Base-by-base conservation (phyloP, 768 basidiomycete genomes). In the Lactarius vividus region DNA sequence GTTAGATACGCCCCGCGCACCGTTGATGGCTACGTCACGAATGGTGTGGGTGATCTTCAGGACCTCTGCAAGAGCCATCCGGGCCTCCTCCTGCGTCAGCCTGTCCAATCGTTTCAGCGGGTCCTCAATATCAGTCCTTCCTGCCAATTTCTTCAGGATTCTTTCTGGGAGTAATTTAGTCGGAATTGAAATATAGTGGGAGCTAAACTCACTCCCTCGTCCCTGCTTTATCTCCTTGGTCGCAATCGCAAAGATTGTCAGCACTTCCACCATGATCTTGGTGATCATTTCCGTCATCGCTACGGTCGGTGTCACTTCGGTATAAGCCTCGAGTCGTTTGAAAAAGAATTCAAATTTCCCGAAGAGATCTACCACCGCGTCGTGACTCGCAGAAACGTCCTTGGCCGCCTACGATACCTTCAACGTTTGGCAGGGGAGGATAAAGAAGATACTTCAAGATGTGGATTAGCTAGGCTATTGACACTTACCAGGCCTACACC, bases 201-300 rank as follows among this genome's bases (percentile, higher is more conserved):
- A 10, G 11, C 11, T 37, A 4, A 7, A 52, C 63, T n/a, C 42
- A 63, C 63, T 49, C 2, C 20, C 18, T 4, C 29, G 23, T 0
- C 37, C 33, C 28, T 29, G 63, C 18, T n/a, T 52, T 13, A 63
- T 37, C 35, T 52, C 44, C 23, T 39, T 57, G 8, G 56, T 58
- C 26, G 31, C 56, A 8, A 63, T 37, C 28, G 23, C 57, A 39
- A 63, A 57, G 26, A 63, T 58, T 8, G 18, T 11, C 8, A 63
- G 56, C 18, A 63, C 44, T 29, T 58, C 63, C 2, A 39, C 57
- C 57, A 63, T 63, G 10, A 57, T 35, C 18, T 52, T 29, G 3
- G 57, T 57, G 6, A 58, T 52, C 6, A 23, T 46, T 11, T 58
- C 35, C 1, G 23, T 53, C 56, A 57, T 63, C 3, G n/a, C 63